phyloP scores from a whole-genome alignment of 2,329 filamentous ascomycete genomes.

The Aspergillus transmontanensis region DNA sequence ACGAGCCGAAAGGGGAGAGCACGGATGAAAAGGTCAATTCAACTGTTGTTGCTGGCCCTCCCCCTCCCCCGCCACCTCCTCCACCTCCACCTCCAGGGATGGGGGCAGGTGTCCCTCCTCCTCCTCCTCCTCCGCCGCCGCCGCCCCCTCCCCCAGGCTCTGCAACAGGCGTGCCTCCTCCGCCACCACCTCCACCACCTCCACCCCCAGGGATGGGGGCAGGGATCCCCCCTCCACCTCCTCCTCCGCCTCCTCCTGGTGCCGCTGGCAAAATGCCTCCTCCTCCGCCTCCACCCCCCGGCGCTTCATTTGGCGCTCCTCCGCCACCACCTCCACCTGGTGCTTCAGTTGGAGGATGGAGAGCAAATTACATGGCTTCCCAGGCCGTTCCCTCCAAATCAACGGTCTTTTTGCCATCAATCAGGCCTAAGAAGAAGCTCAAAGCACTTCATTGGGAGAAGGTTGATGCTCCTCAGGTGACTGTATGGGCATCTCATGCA shows the following conservation, averaged over 20 bases:
- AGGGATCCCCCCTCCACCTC: constrained; percentile 53
- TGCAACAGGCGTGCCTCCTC: constrained; percentile 42
- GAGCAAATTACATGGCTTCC: constrained; percentile 73
- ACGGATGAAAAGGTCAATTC: constrained; percentile 13
- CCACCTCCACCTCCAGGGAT: constrained; percentile 40
- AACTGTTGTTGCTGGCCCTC: constrained; percentile 37
- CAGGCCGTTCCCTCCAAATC: constrained; percentile 57
- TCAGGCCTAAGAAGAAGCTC: constrained; percentile 97
- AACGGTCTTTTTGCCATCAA: constrained; percentile 72
- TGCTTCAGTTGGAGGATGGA: constrained; percentile 58
- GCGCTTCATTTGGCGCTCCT: constrained; percentile 49
- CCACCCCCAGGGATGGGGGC: constrained; percentile 37
- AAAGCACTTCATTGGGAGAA: constrained; percentile 99
- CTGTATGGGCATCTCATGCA: constrained; percentile 86
- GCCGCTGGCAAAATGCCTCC: constrained; percentile 51
- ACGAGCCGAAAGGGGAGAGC: constrained; percentile 9
- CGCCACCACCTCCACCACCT: constrained; percentile 50
- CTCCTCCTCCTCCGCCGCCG: constrained; percentile 51
- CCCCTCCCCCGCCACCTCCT: constrained; percentile 50
- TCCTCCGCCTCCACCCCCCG: constrained; percentile 50
- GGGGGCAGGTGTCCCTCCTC: constrained; percentile 17
- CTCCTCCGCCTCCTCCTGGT: constrained; percentile 48
- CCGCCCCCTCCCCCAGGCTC: constrained; percentile 49
- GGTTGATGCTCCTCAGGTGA: constrained; percentile 87
- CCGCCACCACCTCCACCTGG: constrained; percentile 69